phyloP scores from a whole-genome alignment of 2,329 filamentous ascomycete species.

The Dothideomycetes sp. region DNA sequence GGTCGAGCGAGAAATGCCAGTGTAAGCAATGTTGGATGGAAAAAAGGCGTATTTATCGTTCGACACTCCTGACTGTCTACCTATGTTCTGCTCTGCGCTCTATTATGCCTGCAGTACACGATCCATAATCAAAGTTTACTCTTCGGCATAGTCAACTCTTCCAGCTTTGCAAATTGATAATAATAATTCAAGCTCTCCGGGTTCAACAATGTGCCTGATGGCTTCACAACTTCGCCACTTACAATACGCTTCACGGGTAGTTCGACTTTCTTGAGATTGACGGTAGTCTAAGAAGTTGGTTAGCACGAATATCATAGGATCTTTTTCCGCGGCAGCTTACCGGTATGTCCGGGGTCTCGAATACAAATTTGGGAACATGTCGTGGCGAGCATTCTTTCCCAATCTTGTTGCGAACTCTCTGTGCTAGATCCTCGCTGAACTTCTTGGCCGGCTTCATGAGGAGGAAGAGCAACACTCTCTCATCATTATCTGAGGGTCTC shows the following conservation, averaged over 20 bases:
- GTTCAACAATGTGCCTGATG: conserved; percentile 67
- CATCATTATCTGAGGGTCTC: conserved; percentile 46
- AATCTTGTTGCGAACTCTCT: conserved; percentile 54
- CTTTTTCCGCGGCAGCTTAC: no score
- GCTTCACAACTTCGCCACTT: conserved; percentile 60
- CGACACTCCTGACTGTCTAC: no score
- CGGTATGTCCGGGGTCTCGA: conserved; percentile 71
- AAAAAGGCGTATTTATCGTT: no score
- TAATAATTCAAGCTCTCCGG: conserved; percentile 66
- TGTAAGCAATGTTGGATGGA: no score
- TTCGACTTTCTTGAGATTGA: conserved; percentile 80
- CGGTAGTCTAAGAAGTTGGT: conserved; percentile 49
- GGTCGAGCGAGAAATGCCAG: no score
- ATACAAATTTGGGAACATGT: conserved; percentile 69
- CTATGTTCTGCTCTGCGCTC: no score
- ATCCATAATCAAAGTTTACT: conserved; percentile 42
- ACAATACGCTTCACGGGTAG: conserved; percentile 77
- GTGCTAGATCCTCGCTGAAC: conserved; percentile 46
- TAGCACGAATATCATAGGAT: no score
- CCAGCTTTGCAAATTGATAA: conserved; percentile 65
- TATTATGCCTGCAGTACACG: no score
- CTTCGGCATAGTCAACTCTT: conserved; percentile 41
- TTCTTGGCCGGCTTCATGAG: conserved; percentile 47
- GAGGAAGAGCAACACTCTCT: conserved; percentile 49
- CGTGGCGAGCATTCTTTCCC: conserved; percentile 55